Evolutionary conservation across 306 rosid genomes (phyloP), one percentile per base, ranked within the genome.

Genomic region (Lithocarpus polystachyus): DNA sequence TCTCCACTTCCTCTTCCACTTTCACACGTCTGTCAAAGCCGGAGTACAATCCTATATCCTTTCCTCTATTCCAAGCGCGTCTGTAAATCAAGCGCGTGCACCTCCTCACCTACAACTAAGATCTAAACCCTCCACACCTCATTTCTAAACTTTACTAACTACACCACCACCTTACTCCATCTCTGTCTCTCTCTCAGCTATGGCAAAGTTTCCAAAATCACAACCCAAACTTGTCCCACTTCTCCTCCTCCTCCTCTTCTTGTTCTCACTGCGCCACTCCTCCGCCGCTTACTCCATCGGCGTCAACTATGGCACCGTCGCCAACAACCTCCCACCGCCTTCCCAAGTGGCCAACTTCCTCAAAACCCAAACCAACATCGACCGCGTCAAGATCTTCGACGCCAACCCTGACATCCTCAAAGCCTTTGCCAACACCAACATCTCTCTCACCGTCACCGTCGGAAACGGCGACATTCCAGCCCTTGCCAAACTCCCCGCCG

Each of bases 261-360:
- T 33, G 40, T 14, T 7, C 85, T 75, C 54, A 14, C 80, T 67
- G 7, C 15, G 53, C 68, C 53, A 77, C 70, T 61, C 73, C 71
- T 28, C 88, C 70, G 69, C 80, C 0, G 69, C 80, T 1, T n/a
- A 53, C 75, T 80, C 86, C 24, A 81, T 94, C 78, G 98, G 98
- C 74, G 90, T 88, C 79, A 94, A 94, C 92, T 94, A 94, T 79
- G 98, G 98, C 75, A 92, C 97, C 69, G 71, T 90, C 24, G 93
- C 92, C 7, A 65, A 92, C 84, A 89, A 92, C 89, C 98, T 94
- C 74, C 97, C 97, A 0, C 83, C 92, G 0, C 92, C 97, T 0
- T 22, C 91, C 17, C 84, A 79, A 1, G 98, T 90, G 1, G 93
- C 94, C 19, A 3, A 83, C 71, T 94, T 94, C 77, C 90, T 94